Conservation (phyloP, 2,329 filamentous ascomycete species). For the Microcyclospora tardicrescens region DNA sequence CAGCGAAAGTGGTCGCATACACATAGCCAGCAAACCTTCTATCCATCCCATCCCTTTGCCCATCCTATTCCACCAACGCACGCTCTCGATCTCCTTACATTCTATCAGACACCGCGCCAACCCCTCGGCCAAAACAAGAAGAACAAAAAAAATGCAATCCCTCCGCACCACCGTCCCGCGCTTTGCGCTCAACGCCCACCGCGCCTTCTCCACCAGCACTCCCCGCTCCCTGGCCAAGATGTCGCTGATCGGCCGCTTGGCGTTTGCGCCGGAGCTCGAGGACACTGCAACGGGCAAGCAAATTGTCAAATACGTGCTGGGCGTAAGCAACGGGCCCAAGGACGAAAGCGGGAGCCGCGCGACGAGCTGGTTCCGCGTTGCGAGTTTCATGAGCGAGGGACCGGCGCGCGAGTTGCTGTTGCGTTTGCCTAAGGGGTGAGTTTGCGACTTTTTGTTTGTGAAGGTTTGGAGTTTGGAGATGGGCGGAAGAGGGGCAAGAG, state of each 20-base stretch:
- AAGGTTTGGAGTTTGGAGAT: too few relatives aligned
- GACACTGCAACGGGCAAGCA: slow-evolving; percentile 59
- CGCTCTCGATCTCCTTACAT: too few relatives aligned
- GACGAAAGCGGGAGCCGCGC: slow-evolving; percentile 54
- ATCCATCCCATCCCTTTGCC: too few relatives aligned
- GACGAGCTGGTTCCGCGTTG: slow-evolving; percentile 76
- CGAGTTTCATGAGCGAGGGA: slow-evolving; percentile 57
- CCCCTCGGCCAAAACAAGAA: too few relatives aligned
- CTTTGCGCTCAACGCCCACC: slow-evolving; percentile 34
- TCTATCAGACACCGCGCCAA: too few relatives aligned
- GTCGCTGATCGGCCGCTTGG: slow-evolving; percentile 76
- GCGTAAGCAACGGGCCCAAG: slow-evolving; percentile 49
- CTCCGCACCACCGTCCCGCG: slow-evolving; percentile 36
- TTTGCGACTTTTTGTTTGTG: slow-evolving; percentile 1
- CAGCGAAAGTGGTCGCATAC: too few relatives aligned
- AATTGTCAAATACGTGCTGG: slow-evolving; percentile 65
- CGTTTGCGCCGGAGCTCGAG: slow-evolving; percentile 61
- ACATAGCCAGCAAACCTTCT: too few relatives aligned
- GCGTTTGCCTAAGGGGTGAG: slow-evolving; percentile 72
- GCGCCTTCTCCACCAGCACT: slow-evolving; percentile 63
- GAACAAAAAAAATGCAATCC: slow-evolving; percentile 30
- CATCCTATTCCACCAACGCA: too few relatives aligned
- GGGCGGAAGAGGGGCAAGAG: too few relatives aligned
- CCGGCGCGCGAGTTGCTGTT: slow-evolving; percentile 58
- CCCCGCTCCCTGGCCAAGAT: slow-evolving; percentile 60